Percentiles rank a stretch among this genome's conserved stretches.
phyloP scores from a whole-genome alignment of 1,284 basidiomycete species.

The Earliella scabrosa region DNA sequence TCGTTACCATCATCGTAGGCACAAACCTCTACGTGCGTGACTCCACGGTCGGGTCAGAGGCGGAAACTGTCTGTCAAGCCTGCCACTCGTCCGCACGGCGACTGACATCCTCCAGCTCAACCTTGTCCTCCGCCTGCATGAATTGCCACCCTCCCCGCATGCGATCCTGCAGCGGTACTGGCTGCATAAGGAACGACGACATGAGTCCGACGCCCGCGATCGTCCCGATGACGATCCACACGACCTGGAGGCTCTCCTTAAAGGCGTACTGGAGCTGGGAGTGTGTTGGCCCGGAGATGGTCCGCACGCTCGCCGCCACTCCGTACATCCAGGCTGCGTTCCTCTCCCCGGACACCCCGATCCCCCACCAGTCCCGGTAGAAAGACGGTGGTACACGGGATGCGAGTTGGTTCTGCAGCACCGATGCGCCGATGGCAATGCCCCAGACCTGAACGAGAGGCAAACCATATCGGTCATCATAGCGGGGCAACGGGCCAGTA shows the following conservation, averaged over 20 bases:
- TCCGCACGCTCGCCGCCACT: neutral
- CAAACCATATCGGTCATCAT: neutral
- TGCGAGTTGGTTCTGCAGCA: constrained; percentile 5
- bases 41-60: too few species aligned
- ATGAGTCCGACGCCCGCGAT: neutral
- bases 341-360: neutral
- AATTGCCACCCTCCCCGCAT: neutral
- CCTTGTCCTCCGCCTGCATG: neutral
- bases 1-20: too few species aligned
- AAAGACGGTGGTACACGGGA: too few species aligned
- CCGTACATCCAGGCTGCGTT: neutral
- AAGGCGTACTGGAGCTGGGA: neutral
- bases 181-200: neutral
- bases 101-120: too few species aligned
- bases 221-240: neutral
- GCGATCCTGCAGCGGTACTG: neutral
- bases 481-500: neutral
- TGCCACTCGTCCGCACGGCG: too few species aligned
- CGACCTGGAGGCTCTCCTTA: neutral
- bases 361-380: too few species aligned
- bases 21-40: too few species aligned
- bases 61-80: too few species aligned
- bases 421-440: neutral
- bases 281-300: neutral
- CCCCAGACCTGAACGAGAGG: constrained; percentile 3